phyloP scores from a whole-genome alignment of 306 rosid species.

The Gleditsia sinensis region DNA sequence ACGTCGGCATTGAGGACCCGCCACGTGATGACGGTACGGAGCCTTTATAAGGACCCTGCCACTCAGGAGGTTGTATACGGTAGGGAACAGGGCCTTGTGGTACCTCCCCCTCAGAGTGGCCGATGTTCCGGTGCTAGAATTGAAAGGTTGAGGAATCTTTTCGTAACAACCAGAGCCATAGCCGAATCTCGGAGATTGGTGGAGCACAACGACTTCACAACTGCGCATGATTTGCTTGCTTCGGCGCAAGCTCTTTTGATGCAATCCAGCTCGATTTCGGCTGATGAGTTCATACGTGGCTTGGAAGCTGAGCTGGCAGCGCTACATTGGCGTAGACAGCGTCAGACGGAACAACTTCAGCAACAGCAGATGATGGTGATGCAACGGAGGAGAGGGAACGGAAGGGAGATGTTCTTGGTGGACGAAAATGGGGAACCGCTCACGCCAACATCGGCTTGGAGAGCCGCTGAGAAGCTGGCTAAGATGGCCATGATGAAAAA shows the following conservation, averaged over 20 bases:
- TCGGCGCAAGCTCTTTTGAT: conserved; percentile 52
- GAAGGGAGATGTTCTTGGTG: conserved; percentile 24
- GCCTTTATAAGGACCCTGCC: conserved; percentile 49
- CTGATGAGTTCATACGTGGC: conserved; percentile 43
- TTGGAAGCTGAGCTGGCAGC: conserved; percentile 62
- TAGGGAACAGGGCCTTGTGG: conserved; percentile 40
- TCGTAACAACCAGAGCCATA: conserved; percentile 57
- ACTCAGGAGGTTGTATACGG: conserved; percentile 47
- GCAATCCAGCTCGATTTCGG: conserved; percentile 38
- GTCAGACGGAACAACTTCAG: conserved; percentile 36
- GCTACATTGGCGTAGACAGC: conserved; percentile 52
- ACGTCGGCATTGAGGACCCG: conserved; percentile 35
- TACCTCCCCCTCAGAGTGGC: conserved; percentile 30
- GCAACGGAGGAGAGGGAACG: conserved; percentile 40
- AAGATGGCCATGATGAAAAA: conserved; percentile 63
- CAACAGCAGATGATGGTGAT: conserved; percentile 34
- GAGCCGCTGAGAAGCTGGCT: conserved; percentile 73
- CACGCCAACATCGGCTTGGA: conserved; percentile 72
- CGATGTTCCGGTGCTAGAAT: conserved; percentile 27
- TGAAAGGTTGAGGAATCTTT: conserved; percentile 46
- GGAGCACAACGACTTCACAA: conserved; percentile 40
- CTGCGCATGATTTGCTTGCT: conserved; percentile 50
- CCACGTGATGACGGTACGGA: conserved; percentile 50
- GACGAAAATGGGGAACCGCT: conserved; percentile 56
- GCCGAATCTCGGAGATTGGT: conserved; percentile 53